Conservation (phyloP, 2,329 filamentous ascomycete genomes). For the Diaporthe destruens region DNA sequence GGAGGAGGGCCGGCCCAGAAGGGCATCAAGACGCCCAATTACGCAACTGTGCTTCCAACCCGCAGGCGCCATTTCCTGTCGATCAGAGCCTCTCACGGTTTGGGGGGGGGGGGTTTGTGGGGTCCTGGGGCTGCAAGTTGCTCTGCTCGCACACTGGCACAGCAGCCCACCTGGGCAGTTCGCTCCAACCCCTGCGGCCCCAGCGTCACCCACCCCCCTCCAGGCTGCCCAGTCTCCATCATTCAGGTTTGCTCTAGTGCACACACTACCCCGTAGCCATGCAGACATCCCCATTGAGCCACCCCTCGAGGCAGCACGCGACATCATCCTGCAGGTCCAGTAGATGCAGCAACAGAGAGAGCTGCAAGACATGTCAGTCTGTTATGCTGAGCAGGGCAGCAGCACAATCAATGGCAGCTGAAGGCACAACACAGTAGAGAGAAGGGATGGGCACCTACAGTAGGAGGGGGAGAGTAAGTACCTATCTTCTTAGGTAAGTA, state of each 20-base stretch:
- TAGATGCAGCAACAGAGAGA: background rate
- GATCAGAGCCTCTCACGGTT: constrained; percentile 32
- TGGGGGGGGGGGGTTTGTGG: constrained; percentile 30
- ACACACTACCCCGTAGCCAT: background rate
- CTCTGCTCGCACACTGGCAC: too few relatives aligned
- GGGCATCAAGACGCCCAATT: background rate
- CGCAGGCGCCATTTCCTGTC: constrained; percentile 18
- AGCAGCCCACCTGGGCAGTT: too few relatives aligned
- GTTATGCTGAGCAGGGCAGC: background rate
- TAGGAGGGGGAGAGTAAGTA: too few relatives aligned
- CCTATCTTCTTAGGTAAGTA: too few relatives aligned
- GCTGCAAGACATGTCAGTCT: background rate
- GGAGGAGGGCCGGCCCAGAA: too few relatives aligned
- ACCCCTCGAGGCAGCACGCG: background rate
- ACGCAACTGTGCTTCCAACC: constrained; percentile 10
- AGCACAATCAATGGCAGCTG: background rate
- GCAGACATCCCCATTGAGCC: background rate
- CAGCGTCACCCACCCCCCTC: background rate
- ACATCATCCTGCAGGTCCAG: constrained; percentile 7
- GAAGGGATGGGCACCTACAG: too few relatives aligned
- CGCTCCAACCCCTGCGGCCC: constrained; percentile 3
- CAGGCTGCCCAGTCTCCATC: background rate
- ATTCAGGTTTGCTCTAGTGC: background rate
- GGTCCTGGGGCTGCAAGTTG: constrained; percentile 1
- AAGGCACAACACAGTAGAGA: background rate